phyloP scores from a whole-genome alignment of 192 early-diverging fungal genomes.

The Coemansia sp. region DNA sequence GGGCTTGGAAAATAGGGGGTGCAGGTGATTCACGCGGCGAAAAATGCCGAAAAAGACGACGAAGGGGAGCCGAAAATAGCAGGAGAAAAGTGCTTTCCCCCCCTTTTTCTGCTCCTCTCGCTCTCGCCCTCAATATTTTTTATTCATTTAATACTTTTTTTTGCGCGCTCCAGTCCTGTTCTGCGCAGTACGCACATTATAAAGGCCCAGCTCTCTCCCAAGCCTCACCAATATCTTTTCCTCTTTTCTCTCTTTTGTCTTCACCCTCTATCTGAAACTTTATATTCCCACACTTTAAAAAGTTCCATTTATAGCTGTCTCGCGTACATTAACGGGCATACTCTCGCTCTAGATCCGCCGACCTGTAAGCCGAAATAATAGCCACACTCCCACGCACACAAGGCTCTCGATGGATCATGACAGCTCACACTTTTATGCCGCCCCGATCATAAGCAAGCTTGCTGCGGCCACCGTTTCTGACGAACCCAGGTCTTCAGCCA shows the following conservation, averaged over 20 bases:
- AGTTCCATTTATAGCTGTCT: constrained; percentile 1
- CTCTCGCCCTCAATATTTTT: background rate
- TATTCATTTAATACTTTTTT: background rate
- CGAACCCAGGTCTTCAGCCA: constrained; percentile 11
- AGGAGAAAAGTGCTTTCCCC: background rate
- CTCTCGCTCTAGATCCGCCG: background rate
- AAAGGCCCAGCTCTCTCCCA: background rate
- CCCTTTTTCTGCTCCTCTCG: background rate
- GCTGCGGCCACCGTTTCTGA: constrained; percentile 8
- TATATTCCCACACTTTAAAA: constrained; percentile 13
- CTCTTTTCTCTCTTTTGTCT: background rate
- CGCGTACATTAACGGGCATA: constrained; percentile 7
- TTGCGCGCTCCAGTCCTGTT: background rate
- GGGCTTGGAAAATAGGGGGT: background rate
- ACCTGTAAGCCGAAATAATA: constrained; percentile 4
- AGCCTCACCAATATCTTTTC: background rate
- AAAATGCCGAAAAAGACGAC: constrained; percentile 4
- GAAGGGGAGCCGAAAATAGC: background rate
- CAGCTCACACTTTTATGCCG: constrained; percentile 24
- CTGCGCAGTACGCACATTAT: background rate
- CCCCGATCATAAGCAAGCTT: constrained; percentile 26
- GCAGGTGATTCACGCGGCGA: background rate
- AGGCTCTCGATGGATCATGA: constrained; percentile 31
- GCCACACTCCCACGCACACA: constrained; percentile 2
- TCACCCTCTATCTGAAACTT: no score